Base-by-base conservation (phyloP, 495 filamentous ascomycete genomes). In the Neurospora pannonica region DNA sequence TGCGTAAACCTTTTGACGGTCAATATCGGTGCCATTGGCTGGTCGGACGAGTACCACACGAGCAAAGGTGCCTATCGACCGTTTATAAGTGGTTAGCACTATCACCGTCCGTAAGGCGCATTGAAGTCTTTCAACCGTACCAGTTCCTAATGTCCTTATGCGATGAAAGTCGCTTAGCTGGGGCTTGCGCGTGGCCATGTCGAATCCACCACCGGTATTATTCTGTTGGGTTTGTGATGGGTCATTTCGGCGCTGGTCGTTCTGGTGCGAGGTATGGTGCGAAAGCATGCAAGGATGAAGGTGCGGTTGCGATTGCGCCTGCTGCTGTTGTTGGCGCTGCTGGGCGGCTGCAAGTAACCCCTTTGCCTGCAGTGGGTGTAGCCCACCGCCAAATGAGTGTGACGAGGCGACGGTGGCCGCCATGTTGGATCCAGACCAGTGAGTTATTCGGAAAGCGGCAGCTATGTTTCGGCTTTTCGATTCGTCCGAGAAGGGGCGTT, bases 91-190 rank as follows among this genome's bases (percentile, higher is more conserved):
- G 54, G 28, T 67, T 67, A 67, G 73, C 72, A 72, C n/a, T n/a
- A n/a, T 80, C 86, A 77, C 86, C 81, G 81, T 77, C 74, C 76
- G 71, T 48, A 21, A 72, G 40, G 73, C 42, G 77, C 74, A 72
- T 74, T 62, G 43, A 70, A 74, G 60, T 19, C 8, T 21, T 46
- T 24, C 19, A 54, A 15, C 46, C 83, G 71, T 81, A 95, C 93
- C 94, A 28, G 94, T 97, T 73, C 96, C 96, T 72, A 99, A 86
- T 28, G 95, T 99, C 81, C 94, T 95, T 75, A 98, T 85, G 31
- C 95, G 87, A 48, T 91, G 83, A 80, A 98, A 97, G 83, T 99
- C 95, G 73, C 87, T 85, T 37, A 94, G 73, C 62, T 81, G 76
- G 46, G 86, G 77, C 48, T 79, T 80, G 34, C 76, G 72, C 31